phyloP scores from a whole-genome alignment of 1,284 basidiomycete species.

The Chalciporus piperatoides region DNA sequence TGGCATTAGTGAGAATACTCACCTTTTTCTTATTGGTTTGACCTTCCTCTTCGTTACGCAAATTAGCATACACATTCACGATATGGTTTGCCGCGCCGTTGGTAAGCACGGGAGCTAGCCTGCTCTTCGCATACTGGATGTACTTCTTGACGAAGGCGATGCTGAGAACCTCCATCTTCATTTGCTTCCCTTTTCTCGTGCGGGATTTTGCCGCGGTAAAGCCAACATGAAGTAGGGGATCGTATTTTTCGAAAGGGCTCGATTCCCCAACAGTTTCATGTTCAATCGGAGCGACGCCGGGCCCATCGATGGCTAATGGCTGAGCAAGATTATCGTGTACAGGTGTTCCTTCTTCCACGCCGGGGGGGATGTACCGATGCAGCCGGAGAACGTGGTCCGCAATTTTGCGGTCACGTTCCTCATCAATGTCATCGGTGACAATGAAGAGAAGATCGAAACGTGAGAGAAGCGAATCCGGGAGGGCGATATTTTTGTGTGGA shows the following conservation, averaged over 20 bases:
- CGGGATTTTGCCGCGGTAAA: constrained; percentile 56
- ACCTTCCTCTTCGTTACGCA: constrained; percentile 89
- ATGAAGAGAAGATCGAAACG: constrained; percentile 99
- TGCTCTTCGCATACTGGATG: constrained; percentile 95
- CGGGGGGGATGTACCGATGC: constrained; percentile 96
- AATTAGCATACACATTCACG: constrained; percentile 86
- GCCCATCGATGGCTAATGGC: constrained; percentile 80
- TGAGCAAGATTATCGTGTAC: constrained; percentile 87
- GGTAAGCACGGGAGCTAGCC: constrained; percentile 80
- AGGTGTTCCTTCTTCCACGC: constrained; percentile 93
- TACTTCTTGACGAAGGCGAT: constrained; percentile 98
- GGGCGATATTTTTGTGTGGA: constrained; percentile 97
- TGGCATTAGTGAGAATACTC: constrained; percentile 23
- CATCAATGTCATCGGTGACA: constrained; percentile 97
- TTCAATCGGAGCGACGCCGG: constrained; percentile 53
- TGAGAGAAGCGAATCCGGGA: constrained; percentile 96
- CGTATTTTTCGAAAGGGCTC: constrained; percentile 93
- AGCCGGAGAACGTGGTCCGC: constrained; percentile 98
- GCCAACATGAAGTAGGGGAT: constrained; percentile 92
- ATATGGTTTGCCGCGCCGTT: constrained; percentile 95
- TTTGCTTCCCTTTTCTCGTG: constrained; percentile 53
- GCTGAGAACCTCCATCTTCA: constrained; percentile 83
- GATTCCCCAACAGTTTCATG: constrained; percentile 55
- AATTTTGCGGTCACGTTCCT: constrained; percentile 89
- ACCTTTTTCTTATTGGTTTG: constrained; percentile 88